Base-by-base conservation (phyloP, 2,329 filamentous ascomycete genomes). In the Paecilomyces dactylethromorphus region DNA sequence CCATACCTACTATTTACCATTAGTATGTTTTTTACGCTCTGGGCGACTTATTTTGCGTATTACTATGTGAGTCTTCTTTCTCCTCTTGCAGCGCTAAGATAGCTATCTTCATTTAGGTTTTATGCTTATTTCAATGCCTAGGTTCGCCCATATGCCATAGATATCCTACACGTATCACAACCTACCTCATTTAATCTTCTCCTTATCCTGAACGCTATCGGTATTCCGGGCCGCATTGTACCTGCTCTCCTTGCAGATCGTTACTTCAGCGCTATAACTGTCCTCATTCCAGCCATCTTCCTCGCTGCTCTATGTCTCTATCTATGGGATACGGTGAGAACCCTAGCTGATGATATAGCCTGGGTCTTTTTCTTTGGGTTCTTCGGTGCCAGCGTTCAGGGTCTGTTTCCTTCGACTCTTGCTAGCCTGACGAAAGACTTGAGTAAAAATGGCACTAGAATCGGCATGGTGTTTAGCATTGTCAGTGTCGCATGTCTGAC, bases 171-270 rank as follows among this genome's bases (percentile, higher is more conserved):
- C 11, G 77, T 85, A 60, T 76, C 76, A 8, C 76, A 81, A 5
- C 80, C 22, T 12, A 45, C 15, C 10, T 80, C 80, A 2, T 79
- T 85, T 58, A 79, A 78, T 24, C 72, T 87, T 1, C 75, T 87
- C 0, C 74, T 87, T 53, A 78, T 86, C 29, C 77, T 81, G 18
- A 85, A 86, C 62, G 82, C 76, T 6, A 71, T 83, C n/a, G 83
- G 83, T 1, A 76, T 86, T 7, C 71, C 82, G 1, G 77, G 79
- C 13, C 82, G 85, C 1, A 68, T 84, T 1, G 62, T 85, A 1
- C 78, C 80, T 0, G 82, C 80, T 13, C 79, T 77, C 61, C 64
- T 86, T 12, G 82, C 84, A 0, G 83, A 86, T 67, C 76, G 71
- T 11, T 74, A 65, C 60, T 69, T 83, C 3, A 84, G 85, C 0